Evolutionary conservation across 2,329 filamentous ascomycete genomes (phyloP).

Genomic region (Bipolaris gigantea): DNA sequence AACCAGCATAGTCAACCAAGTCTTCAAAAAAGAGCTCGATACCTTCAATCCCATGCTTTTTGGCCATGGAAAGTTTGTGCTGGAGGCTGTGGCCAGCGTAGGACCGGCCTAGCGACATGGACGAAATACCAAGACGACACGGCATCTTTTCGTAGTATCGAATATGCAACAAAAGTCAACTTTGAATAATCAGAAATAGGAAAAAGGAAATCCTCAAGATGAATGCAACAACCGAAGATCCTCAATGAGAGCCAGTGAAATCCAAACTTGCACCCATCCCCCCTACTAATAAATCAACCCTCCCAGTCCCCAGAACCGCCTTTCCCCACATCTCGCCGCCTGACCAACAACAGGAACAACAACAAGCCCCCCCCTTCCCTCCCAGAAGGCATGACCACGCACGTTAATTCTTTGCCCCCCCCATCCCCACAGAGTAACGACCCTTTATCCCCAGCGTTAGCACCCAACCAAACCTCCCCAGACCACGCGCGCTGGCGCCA

Average conservation of each 20-base stretch:
- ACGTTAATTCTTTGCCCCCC: background rate
- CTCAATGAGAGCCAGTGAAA: no score
- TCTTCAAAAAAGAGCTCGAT: conserved; percentile 82
- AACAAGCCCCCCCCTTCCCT: no score
- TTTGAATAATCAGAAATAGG: background rate
- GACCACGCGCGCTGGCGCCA: background rate
- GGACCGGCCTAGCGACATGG: conserved; percentile 75
- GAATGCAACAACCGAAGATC: no score
- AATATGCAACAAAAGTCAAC: background rate
- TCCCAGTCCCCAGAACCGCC: no score
- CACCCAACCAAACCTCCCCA: background rate
- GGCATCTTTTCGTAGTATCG: conserved; percentile 42
- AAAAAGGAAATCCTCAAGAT: background rate
- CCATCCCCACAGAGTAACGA: background rate
- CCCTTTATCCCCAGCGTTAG: background rate
- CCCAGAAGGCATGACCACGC: background rate
- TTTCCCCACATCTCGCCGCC: background rate
- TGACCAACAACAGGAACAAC: background rate
- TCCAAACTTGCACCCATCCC: no score
- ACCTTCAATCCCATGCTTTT: conserved; percentile 65
- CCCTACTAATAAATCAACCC: background rate
- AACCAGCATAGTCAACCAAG: conserved; percentile 62
- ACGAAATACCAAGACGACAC: conserved; percentile 68
- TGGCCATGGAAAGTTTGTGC: conserved; percentile 69
- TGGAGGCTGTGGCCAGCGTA: conserved; percentile 66